A percentile compares a stretch with the other conserved stretches of the same genome.
Conservation (phyloP, 768 basidiomycete genomes). For the Boletus reticuloceps region DNA sequence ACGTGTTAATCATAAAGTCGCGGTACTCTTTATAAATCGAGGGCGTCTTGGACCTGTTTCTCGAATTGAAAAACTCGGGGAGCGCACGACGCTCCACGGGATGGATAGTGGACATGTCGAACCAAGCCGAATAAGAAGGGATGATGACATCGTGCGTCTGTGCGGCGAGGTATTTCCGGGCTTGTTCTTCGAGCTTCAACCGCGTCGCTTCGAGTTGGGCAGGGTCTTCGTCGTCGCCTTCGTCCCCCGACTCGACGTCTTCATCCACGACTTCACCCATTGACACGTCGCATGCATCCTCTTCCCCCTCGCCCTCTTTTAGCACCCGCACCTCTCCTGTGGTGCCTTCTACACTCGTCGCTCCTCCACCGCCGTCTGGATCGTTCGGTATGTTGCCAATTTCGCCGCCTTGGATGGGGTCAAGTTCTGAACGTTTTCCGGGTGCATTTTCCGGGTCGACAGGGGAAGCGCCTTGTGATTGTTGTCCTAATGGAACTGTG, state of each 20-base stretch:
- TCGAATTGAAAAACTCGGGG: conserved; percentile 97
- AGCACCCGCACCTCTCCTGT: conserved; percentile 36
- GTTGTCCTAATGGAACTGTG: conserved; percentile 43
- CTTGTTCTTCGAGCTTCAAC: conserved; percentile 78
- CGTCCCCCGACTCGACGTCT: conserved; percentile 74
- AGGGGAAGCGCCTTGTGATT: conserved; percentile 63
- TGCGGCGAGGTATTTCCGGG: conserved; percentile 90
- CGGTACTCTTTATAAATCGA: conserved; percentile 98
- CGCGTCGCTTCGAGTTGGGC: conserved; percentile 81
- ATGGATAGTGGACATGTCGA: conserved; percentile 92
- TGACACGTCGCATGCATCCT: conserved; percentile 71
- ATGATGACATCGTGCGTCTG: conserved; percentile 98
- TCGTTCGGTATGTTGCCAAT: conserved; percentile 66
- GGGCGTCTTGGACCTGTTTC: conserved; percentile 94
- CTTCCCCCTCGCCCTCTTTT: conserved; percentile 59
- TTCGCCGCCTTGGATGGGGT: conserved; percentile 76
- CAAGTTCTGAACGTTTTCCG: conserved; percentile 87
- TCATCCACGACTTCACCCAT: conserved; percentile 81
- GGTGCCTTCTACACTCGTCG: conserved; percentile 18
- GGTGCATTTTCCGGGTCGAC: conserved; percentile 78
- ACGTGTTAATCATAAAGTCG: conserved; percentile 99
- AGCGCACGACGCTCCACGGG: conserved; percentile 88
- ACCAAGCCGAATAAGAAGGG: conserved; percentile 97
- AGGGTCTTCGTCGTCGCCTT: conserved; percentile 83
- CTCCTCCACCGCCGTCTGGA: conserved; percentile 21